Evolutionary conservation across 805 yeast genomes (phyloP), one percentile per base, ranked within the genome.

Genomic region (Monosporozyma servazzii): DNA sequence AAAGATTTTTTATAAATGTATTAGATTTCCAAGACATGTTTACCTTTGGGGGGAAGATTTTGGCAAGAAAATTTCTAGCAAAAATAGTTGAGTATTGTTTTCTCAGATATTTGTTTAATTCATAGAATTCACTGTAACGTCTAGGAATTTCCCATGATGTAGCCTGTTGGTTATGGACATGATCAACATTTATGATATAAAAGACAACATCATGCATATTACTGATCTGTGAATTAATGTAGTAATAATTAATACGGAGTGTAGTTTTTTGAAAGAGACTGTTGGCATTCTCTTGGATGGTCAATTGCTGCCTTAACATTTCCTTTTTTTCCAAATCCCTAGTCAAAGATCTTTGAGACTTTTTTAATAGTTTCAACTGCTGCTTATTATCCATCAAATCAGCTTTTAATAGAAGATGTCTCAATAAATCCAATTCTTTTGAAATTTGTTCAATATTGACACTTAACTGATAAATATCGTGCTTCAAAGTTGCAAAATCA

Each of bases 101-200:
- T 51, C 75, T 78, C 57, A 90, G 68, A 54, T 85, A 81, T 54
- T 79, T 80, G 61, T 90, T 81, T 33, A 90, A 71, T 54, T 76
- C 78, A 66, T 75, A 81, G 65, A 90, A 90, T 62, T 91, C 96
- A 58, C 86, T 86, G 62, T 82, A 90, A 52, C 98, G 72, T 57
- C 96, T 71, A 0, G 96, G 91, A n/a, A 89, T 86, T 49, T 87
- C 80, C 97, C 97, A 91, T 0, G 88, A 85, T 0, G 90, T 88
- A 2, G 78, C 71, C 5, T 75, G 74, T 2, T 71, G 74, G 2
- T 77, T 78, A 6, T 68, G 68, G 9, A 60, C 70, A 63, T 81
- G 83, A 49, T 81, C 82, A 3, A 91, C 87, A 58, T 84, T 88
- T 30, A 91, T 83, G 29, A 88, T 76, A 66, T 90, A 90, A 48